A percentile compares a stretch with the other conserved stretches of the same genome.
Conservation (phyloP, 768 basidiomycete species). For the Tubosaeta sp. region DNA sequence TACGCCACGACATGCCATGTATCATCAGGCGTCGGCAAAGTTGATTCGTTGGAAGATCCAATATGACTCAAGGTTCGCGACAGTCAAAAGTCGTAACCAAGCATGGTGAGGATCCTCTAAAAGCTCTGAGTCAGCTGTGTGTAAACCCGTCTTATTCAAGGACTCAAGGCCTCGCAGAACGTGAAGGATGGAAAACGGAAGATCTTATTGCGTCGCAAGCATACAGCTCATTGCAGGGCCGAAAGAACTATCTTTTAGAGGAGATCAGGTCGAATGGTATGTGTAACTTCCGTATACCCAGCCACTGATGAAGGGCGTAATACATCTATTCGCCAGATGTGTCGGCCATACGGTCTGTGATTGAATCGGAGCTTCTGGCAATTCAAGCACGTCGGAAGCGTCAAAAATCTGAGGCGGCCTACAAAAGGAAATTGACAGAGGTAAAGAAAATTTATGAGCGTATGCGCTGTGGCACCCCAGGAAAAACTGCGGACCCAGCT, state of each 20-base stretch:
- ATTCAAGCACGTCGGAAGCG: slow-evolving; percentile 24
- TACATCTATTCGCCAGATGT: slow-evolving; percentile 15
- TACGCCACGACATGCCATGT: neutral
- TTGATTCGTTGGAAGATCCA: slow-evolving; percentile 26
- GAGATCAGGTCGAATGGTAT: slow-evolving; percentile 35
- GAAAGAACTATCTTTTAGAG: slow-evolving; percentile 40
- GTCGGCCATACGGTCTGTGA: slow-evolving; percentile 3
- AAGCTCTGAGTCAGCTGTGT: neutral
- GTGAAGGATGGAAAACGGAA: slow-evolving; percentile 39
- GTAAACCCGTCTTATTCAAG: slow-evolving; percentile 24
- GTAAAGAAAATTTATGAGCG: slow-evolving; percentile 43
- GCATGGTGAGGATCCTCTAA: slow-evolving; percentile 11
- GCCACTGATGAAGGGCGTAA: neutral
- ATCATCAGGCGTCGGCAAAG: slow-evolving; percentile 18
- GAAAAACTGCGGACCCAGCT: neutral
- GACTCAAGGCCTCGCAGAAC: slow-evolving; percentile 29
- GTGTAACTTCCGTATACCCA: neutral
- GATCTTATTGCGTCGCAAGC: slow-evolving; percentile 40
- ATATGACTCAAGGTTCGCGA: slow-evolving; percentile 8
- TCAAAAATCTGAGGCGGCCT: slow-evolving; percentile 25
- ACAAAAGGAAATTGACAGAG: slow-evolving; percentile 28
- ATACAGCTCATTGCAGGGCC: slow-evolving; percentile 37
- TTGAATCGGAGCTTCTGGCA: slow-evolving; percentile 30
- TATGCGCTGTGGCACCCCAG: slow-evolving; percentile 34
- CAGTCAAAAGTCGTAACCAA: slow-evolving; percentile 6